Evolutionary conservation across 2,329 filamentous ascomycete genomes (phyloP), one percentile per base, ranked within the genome.

Genomic region (Ramularia collo-cygni): DNA sequence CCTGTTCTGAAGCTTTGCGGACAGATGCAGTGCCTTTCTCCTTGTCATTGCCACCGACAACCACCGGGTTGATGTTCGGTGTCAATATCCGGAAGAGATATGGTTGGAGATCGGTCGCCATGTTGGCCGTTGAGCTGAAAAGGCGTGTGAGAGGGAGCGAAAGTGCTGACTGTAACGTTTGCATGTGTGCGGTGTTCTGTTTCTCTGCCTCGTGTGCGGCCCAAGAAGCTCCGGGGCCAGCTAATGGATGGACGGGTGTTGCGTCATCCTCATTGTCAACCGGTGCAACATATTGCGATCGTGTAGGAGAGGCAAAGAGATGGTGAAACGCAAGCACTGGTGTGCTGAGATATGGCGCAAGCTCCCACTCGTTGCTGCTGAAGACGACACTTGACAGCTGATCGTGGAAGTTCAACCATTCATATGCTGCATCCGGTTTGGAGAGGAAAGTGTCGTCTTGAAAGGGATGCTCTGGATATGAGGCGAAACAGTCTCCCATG

Each of bases 381-480:
- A 81, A 93, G 1, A 96, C 74, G 28, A 81, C 79, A 1, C 81
- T 80, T 16, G 86, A 87, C 47, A 94, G 80, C 1, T 72, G 70
- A 55, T 96, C 92, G 63, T 95, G 85, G 64, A 98, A 96, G 61
- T 93, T 74, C 40, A 98, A 76, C 92, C 92, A 98, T 57, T 95
- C 90, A 62, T 95, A 94, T 1, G 86, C 86, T 1, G 76, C 69
- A 50, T 83, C 80, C 0, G 93, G 93, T 59, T 98, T 98, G 24
- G 81, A 85, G 21, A 98, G 78, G 52, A 86, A 83, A 1, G 81
- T 83, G 62, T 98, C 92, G 60, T 98, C 92, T 66, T 95, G 93
- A 64, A 84, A 98, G 14, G 88, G 81, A 53, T 88, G 85, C 29
- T 78, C 79, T 0, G 90, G 88, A 61, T 95, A 98, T 50, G 84